Conservation (phyloP, 371 early-diverging fungal genomes). For the Funneliformis caledonium region DNA sequence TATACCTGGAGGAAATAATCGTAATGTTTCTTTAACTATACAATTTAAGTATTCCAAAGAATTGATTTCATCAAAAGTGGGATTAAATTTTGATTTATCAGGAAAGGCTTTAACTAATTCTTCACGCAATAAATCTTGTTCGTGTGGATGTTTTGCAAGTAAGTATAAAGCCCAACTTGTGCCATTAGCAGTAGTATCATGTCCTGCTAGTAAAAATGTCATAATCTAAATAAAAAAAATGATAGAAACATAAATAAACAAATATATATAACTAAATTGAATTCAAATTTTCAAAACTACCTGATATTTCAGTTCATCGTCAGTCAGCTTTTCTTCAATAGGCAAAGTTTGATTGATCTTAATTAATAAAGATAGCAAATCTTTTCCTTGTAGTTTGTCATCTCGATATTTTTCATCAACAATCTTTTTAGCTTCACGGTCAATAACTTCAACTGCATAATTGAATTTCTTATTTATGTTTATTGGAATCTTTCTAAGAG, state of each 20-base stretch:
- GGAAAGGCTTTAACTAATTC: conserved; percentile 44
- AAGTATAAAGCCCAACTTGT: conserved; percentile 47
- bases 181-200: conserved; percentile 45
- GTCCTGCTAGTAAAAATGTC: conserved; percentile 49
- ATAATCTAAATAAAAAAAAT: conserved; percentile 36
- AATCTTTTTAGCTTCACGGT: neutral
- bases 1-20: conserved; percentile 18
- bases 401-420: neutral
- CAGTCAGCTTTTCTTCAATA: conserved; percentile 16
- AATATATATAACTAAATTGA: neutral
- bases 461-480: neutral
- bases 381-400: conserved; percentile 5
- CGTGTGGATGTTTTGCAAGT: conserved; percentile 43
- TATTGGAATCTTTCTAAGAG: conserved; percentile 9
- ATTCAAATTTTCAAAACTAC: neutral
- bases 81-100: conserved; percentile 26
- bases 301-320: neutral
- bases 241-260: neutral
- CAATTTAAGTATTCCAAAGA: conserved; percentile 20
- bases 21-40: conserved; percentile 7
- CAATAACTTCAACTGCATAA: neutral
- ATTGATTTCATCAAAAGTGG: conserved; percentile 37
- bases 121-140: conserved; percentile 45
- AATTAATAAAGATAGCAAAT: conserved; percentile 8
- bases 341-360: neutral